Base-by-base conservation (phyloP, 1,284 basidiomycete species). In the Stereum hirsutum region DNA sequence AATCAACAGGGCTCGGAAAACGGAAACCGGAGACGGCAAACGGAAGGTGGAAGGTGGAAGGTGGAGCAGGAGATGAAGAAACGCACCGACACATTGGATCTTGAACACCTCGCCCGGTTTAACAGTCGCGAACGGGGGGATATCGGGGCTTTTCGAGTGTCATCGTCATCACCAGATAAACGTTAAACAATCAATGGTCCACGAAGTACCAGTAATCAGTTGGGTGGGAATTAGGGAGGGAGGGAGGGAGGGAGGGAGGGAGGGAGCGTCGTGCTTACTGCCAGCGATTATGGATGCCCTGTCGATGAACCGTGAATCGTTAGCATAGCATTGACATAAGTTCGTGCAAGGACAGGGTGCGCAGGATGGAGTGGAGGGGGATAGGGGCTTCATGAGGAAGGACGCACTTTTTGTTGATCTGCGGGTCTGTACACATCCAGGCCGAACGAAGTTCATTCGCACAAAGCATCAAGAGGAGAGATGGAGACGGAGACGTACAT, bases 21-120 rank as follows among this genome's bases (percentile, higher is more conserved):
- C 19, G 39, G 20, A 21, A 57, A 46, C 35, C 50, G 49, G 23
- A 20, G 45, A 34, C 52, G 45, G 54, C 47, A 15, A 12, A 23
- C 3, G 4, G 36, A 10, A 11, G 15, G 25, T 21, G 2, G 20
- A 24, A 4, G 33, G 33, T 38, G 27, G 28, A 15, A 23, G 26
- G 21, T n/a, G 12, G 32, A 21, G 12, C n/a, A 32, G 11, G 25
- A 40, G 4, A 21, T 7, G n/a, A 3, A 23, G 10, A 26, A 14
- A 52, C 75, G 37, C 52, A 78, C 79, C 79, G 25, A 85, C 70
- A 49, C 81, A 85, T 61, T 87, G 75, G 25, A 88, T 59, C 49
- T 85, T 86, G 70, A 89, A 89, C 3, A 72, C 78, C 51, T 81
- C 65, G 44, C 81, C 81, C 4, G 80, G 80, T 52, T 81, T 79